phyloP scores from a whole-genome alignment of 129 eudicot species.

The Tagetes erecta region DNA sequence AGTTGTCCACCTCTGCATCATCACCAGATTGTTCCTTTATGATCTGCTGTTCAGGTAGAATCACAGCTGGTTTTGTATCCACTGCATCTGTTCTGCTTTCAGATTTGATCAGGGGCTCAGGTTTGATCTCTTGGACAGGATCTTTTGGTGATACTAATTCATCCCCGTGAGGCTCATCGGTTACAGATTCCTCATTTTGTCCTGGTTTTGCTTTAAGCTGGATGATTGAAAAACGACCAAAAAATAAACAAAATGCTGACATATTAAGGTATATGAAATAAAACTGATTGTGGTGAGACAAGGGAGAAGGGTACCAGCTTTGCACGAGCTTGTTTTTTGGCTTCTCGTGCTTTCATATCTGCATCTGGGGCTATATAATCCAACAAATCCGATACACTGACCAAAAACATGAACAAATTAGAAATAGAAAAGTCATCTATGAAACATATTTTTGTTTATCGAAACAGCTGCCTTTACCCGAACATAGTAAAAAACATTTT shows the following conservation, averaged over 20 bases:
- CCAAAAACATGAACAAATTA: conserved; percentile 14
- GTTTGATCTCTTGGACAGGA: conserved; percentile 50
- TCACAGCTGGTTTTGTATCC: conserved; percentile 31
- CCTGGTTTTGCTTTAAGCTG: conserved; percentile 68
- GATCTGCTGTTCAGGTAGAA: conserved; percentile 33
- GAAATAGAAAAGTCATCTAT: background rate
- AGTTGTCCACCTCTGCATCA: conserved; percentile 44
- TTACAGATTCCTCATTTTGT: conserved; percentile 44
- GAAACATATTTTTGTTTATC: background rate
- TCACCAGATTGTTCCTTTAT: conserved; percentile 36
- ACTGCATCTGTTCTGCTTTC: conserved; percentile 36
- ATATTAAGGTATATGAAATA: background rate
- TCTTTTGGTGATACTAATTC: conserved; percentile 42
- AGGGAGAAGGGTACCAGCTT: conserved; percentile 48
- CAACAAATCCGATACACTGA: conserved; percentile 91
- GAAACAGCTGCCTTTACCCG: background rate
- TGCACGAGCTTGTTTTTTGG: conserved; percentile 97
- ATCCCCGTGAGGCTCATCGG: conserved; percentile 50
- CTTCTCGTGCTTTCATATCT: conserved; percentile 84
- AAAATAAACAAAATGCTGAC: background rate
- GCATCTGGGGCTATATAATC: conserved; percentile 94
- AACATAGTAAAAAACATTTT: background rate
- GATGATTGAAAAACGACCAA: conserved; percentile 10
- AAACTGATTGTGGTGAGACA: background rate
- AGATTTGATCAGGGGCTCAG: conserved; percentile 44